Conservation (phyloP, 2,329 filamentous ascomycete species). For the Sclerotinia spermophila region DNA sequence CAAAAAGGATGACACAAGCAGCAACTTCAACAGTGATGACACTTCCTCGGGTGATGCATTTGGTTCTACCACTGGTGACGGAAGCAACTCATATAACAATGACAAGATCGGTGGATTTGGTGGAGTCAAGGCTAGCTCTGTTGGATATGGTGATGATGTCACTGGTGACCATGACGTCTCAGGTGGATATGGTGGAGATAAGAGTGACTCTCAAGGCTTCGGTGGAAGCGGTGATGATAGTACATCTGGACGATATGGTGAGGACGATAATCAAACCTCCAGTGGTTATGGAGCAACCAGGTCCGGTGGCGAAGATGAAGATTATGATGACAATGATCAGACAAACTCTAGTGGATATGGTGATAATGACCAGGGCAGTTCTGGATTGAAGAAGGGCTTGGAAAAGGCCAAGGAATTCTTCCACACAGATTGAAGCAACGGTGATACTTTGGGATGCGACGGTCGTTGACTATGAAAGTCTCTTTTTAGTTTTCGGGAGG, state of each 20-base stretch:
- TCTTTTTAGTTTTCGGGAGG: background rate
- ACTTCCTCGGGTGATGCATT: background rate
- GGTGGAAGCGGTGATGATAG: background rate
- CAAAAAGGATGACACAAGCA: background rate
- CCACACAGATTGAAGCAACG: background rate
- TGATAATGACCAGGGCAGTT: background rate
- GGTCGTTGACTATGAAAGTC: background rate
- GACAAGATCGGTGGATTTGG: background rate
- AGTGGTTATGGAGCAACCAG: background rate
- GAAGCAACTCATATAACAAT: background rate
- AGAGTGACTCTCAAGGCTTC: background rate
- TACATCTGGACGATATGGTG: background rate
- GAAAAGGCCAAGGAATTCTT: constrained; percentile 4
- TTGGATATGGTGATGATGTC: background rate
- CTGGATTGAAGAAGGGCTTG: constrained; percentile 12
- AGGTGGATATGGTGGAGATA: background rate
- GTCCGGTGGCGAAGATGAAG: background rate
- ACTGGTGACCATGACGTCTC: background rate
- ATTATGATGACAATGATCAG: background rate
- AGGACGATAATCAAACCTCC: background rate
- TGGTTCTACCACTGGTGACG: background rate
- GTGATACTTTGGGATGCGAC: background rate
- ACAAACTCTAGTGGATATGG: background rate
- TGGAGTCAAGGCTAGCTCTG: background rate
- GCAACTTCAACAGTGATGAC: background rate